Evolutionary conservation across 2,329 filamentous ascomycete species (phyloP), one percentile per base, ranked within the genome.

Genomic region (Orbilia brochopaga): DNA sequence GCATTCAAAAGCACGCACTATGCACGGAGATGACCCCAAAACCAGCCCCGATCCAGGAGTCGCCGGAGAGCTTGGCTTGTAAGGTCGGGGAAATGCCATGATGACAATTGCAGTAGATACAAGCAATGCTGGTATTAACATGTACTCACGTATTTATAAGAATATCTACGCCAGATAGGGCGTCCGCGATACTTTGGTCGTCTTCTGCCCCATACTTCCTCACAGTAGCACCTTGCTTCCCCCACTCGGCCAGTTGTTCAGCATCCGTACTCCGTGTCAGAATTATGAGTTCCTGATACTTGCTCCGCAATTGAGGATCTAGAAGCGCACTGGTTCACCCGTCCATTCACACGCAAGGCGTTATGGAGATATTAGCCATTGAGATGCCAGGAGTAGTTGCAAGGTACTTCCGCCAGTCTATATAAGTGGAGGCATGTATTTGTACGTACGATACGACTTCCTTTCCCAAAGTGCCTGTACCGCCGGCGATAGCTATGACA

Each of bases 111-210:
- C n/a, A n/a, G n/a, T n/a, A n/a, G n/a, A n/a, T n/a, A n/a, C n/a
- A n/a, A 7, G 40, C 13, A 44, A 15, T 10, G 40, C 6, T 51
- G 10, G n/a, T 51, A 19, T 17, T 51, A 10, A 15, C 4, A 32
- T 54, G 24, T 32, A 59, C 54, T 57, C 58, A 62, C 79, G 77
- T 70, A 60, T 78, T 79, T 24, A 80, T 73, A 6, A 80, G 77
- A 27, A 79, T 75, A 35, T 79, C 73, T 0, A 79, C 76, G 42
- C 74, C 78, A 0, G 75, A 55, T 0, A 80, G 74, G 8, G 76
- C 75, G 10, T 67, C 63, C 19, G 42, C 17, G 5, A 79, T 72
- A 30, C 76, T 75, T 32, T 60, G 46, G 2, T 54, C 52, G 55
- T 73, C 52, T 42, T 62, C 62, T 13, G 35, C 44, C 21, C 52